Evolutionary conservation across 768 basidiomycete species (phyloP).

Genomic region (Auriculariales sp.): DNA sequence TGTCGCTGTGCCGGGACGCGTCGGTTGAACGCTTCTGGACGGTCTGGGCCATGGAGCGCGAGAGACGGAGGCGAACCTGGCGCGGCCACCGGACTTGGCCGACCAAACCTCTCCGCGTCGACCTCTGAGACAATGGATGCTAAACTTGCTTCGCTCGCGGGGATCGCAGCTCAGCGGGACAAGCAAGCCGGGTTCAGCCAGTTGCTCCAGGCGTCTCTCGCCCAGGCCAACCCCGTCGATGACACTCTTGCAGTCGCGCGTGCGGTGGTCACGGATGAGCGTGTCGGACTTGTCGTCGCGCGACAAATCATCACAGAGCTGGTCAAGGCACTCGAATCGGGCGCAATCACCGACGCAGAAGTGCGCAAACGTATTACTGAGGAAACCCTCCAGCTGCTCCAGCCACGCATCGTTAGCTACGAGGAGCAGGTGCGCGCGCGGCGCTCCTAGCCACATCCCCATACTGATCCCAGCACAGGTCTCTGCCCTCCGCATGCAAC

Average conservation of each 20-base stretch:
- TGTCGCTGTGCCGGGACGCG: neutral
- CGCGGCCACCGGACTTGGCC: neutral
- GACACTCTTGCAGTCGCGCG: constrained; percentile 65
- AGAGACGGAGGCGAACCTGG: neutral
- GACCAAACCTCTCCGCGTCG: neutral
- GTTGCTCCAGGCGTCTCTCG: constrained; percentile 52
- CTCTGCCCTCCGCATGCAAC: constrained; percentile 67
- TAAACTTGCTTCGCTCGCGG: constrained; percentile 45
- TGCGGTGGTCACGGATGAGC: constrained; percentile 70
- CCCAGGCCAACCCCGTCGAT: constrained; percentile 29
- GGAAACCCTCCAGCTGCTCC: constrained; percentile 52
- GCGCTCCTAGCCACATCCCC: neutral
- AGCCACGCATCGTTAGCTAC: constrained; percentile 75
- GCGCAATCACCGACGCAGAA: constrained; percentile 36
- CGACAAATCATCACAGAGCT: constrained; percentile 79
- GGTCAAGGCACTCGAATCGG: constrained; percentile 50
- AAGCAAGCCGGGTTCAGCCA: constrained; percentile 63
- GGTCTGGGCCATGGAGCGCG: neutral
- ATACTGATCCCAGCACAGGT: constrained; percentile 33
- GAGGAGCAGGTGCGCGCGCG: constrained; percentile 79
- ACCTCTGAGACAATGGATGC: constrained; percentile 42
- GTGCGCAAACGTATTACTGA: constrained; percentile 60
- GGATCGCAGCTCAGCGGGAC: constrained; percentile 62
- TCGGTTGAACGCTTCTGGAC: neutral
- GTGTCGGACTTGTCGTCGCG: constrained; percentile 72